Evolutionary conservation across 805 yeast genomes (phyloP).

Genomic region (Yarrowia deformans): DNA sequence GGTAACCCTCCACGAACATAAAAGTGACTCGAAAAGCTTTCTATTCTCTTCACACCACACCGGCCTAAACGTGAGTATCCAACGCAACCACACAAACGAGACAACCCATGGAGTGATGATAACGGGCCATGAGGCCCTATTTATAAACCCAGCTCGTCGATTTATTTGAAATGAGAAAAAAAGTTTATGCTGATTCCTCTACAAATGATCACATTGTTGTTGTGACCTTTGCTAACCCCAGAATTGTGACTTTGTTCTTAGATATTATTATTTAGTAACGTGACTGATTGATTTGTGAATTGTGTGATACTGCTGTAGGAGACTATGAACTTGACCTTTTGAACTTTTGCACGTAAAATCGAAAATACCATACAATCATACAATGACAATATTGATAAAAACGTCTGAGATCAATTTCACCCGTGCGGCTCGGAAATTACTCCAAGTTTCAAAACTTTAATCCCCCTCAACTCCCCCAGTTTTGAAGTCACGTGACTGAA

Average conservation of each 20-base stretch:
- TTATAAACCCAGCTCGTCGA: slow-evolving; percentile 43
- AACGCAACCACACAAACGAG: background rate
- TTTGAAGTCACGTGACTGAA: background rate
- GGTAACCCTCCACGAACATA: slow-evolving; percentile 17
- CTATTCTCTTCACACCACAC: slow-evolving; percentile 4
- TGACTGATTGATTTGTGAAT: too few relatives aligned
- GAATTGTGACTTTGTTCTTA: background rate
- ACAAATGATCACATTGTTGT: background rate
- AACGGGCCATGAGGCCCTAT: slow-evolving; percentile 41
- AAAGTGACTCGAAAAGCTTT: slow-evolving; percentile 4
- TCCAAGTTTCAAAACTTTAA: background rate
- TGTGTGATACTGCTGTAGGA: too few relatives aligned
- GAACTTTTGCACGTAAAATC: too few relatives aligned
- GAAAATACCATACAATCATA: too few relatives aligned
- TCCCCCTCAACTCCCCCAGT: background rate
- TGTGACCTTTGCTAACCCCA: background rate
- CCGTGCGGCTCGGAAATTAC: slow-evolving; percentile 1
- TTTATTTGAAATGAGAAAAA: slow-evolving; percentile 41
- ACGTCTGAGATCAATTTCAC: too few relatives aligned
- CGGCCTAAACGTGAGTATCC: slow-evolving; percentile 24
- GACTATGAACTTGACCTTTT: too few relatives aligned
- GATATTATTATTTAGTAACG: background rate
- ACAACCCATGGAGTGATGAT: slow-evolving; percentile 39
- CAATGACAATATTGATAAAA: too few relatives aligned
- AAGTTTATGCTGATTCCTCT: slow-evolving; percentile 40